Conservation (phyloP, 2,329 filamentous ascomycete genomes). For the Thermothelomyces thermophilus region DNA sequence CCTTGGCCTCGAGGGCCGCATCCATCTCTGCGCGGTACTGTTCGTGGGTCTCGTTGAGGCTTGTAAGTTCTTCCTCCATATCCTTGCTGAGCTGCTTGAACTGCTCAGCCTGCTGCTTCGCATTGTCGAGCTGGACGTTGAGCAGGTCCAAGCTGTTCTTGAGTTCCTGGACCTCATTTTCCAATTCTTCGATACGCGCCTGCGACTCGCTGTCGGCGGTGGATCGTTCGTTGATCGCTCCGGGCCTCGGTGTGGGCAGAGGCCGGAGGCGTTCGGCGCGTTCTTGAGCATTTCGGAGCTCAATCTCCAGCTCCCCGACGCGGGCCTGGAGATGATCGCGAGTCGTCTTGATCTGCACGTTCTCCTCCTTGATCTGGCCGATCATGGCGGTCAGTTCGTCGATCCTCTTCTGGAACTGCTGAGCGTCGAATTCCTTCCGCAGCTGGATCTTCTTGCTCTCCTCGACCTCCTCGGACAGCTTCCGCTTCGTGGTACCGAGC, state of each 20-base stretch:
- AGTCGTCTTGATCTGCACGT: conserved; percentile 77
- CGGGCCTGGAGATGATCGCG: conserved; percentile 83
- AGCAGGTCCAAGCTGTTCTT: conserved; percentile 81
- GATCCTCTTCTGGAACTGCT: conserved; percentile 83
- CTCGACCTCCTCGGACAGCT: conserved; percentile 74
- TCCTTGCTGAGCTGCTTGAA: conserved; percentile 84
- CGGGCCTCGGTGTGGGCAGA: conserved; percentile 59
- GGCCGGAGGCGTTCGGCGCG: conserved; percentile 74
- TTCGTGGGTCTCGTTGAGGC: conserved; percentile 72
- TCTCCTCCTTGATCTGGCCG: conserved; percentile 75
- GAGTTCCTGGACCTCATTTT: conserved; percentile 75
- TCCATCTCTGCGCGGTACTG: conserved; percentile 87
- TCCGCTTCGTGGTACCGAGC: conserved; percentile 69
- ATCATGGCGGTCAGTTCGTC: conserved; percentile 82
- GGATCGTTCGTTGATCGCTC: conserved; percentile 32
- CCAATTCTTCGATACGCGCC: conserved; percentile 70
- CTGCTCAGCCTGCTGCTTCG: conserved; percentile 74
- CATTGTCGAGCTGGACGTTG: conserved; percentile 71
- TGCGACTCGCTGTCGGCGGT: conserved; percentile 38
- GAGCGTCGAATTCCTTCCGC: conserved; percentile 83
- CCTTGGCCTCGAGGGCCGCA: conserved; percentile 65
- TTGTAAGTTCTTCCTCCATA: conserved; percentile 80
- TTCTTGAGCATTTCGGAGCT: conserved; percentile 84
- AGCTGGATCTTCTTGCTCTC: conserved; percentile 76
- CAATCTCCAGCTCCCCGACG: conserved; percentile 81